Base-by-base conservation (phyloP, 495 filamentous ascomycete genomes). In the Staphylotrichum tortipilum region DNA sequence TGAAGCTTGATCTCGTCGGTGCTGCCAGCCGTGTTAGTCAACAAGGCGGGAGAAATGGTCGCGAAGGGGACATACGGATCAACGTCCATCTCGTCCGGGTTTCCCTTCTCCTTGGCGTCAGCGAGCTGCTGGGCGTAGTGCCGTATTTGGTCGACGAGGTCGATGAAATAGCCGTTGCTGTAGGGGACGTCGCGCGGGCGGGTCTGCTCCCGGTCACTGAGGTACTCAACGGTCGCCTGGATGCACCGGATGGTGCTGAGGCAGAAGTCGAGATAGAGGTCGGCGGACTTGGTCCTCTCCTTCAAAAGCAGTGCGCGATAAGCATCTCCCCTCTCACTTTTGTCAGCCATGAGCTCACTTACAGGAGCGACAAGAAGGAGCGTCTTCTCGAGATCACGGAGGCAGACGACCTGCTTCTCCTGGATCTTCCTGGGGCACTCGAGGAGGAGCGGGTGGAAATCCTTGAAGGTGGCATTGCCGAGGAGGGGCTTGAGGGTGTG, bases 141-240 rank as follows among this genome's bases (percentile, higher is more conserved):
- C 59, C 79, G 78, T 47, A 87, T 84, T 79, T 95, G 88, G 57
- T 87, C 85, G 60, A 90, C 77, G 47, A 95, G 83, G 72, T 97
- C 91, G 62, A 95, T 80, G 59, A 95, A 95, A 72, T 97, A 97
- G 53, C 82, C 82, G 75, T 82, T 85, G 78, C 79, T 88, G 72
- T 95, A 97, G 29, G 87, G 88, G 49, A 82, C 80, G 64, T 97
- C 91, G 63, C 79, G 68, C 35, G 86, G 84, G 54, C 85, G 78
- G 37, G 82, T 84, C 62, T 86, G 82, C 64, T 97, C 91, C 53
- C 79, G 79, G 58, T 88, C 87, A 71, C 78, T 81, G 15, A 95
- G 73, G 64, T 80, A 79, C 58, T 85, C 80, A 61, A 88, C 84
- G 11, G 88, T 88, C 24, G 86, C 81, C 65, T 89, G 84, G 45